Evolutionary conservation across 2,329 filamentous ascomycete genomes (phyloP), one percentile per base, ranked within the genome.

Genomic region (Graphium sp.): DNA sequence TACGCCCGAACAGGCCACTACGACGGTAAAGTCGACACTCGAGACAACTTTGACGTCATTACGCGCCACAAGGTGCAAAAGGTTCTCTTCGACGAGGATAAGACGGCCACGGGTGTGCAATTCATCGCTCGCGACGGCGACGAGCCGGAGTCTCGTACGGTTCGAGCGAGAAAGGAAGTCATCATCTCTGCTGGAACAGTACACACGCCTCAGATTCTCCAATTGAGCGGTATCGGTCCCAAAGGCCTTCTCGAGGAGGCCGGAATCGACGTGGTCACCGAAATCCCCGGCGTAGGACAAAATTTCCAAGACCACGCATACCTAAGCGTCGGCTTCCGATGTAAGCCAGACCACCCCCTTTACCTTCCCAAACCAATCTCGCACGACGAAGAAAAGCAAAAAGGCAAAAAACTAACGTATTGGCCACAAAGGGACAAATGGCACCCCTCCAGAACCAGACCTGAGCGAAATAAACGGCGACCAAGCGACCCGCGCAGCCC

Each of bases 261-360:
- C 4, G 45, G 44, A 0, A 54, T 64, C 19, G 34, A 43, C 0
- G 38, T 55, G 0, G 34, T 56, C 2, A 43, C 53, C 15, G 48
- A 61, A 33, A 41, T 56, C 2, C 53, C 59, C 1, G 52, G 48
- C 3, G 62, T 64, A 4, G 60, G 59, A 5, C 43, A 50, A 15
- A 55, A 55, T 35, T 44, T 53, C 20, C 50, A 53, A 34, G 53
- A 56, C 31, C 52, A 55, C 34, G 36, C 37, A 18, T 42, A 45
- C 40, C 33, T 41, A 24, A 31, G 31, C 24, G 35, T 41, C 23
- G 35, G 32, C 1, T 42, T 39, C 24, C 34, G 32, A 13, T 39
- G 36, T 37, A 24, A 31, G 35, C n/a, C n/a, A n/a, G n/a, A n/a
- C n/a, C n/a, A n/a, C n/a, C n/a, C n/a, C n/a, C n/a, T n/a, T 34